These are phyloP conservation scores for Emericellopsis atlantica DNA, from an alignment of 2,329 filamentous ascomycete species.

Conservation along the genomic window DNA sequence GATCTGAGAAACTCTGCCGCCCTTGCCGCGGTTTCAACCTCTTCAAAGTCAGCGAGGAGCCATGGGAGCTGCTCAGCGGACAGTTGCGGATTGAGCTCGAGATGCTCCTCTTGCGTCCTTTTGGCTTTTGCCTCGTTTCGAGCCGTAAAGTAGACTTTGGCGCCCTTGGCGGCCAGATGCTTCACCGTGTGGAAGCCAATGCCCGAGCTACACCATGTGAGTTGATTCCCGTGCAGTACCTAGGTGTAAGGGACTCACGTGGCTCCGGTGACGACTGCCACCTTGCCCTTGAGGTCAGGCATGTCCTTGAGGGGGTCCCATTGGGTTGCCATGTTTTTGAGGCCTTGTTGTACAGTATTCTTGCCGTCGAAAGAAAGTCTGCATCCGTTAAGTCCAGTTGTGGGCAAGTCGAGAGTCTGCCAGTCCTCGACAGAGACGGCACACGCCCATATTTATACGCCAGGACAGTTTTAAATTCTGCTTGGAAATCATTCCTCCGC, in stretches of 20 bases:
- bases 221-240: neutral
- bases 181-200: constrained; percentile 11
- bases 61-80: constrained; percentile 4
- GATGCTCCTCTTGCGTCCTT: constrained; percentile 3
- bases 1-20: constrained; percentile 8
- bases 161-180: constrained; percentile 10
- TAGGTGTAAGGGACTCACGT: constrained; percentile 7
- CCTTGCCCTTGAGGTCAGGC: constrained; percentile 10
- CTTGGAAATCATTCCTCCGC: too few species aligned
- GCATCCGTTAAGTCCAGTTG: too few species aligned
- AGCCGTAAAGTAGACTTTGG: constrained; percentile 13
- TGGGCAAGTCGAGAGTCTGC: too few species aligned
- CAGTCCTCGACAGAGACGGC: too few species aligned
- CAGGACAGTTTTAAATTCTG: too few species aligned
- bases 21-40: constrained; percentile 7
- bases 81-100: constrained; percentile 4
- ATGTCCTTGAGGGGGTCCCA: constrained; percentile 2
- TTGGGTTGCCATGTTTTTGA: neutral
- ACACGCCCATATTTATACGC: too few species aligned
- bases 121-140: constrained; percentile 9
- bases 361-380: too few species aligned
- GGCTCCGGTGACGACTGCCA: constrained; percentile 12
- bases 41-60: constrained; percentile 11
- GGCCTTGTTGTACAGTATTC: too few species aligned
- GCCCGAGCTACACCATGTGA: constrained; percentile 6